Evolutionary conservation across 306 rosid species (phyloP).

Genomic region (Trifolium pratense): DNA sequence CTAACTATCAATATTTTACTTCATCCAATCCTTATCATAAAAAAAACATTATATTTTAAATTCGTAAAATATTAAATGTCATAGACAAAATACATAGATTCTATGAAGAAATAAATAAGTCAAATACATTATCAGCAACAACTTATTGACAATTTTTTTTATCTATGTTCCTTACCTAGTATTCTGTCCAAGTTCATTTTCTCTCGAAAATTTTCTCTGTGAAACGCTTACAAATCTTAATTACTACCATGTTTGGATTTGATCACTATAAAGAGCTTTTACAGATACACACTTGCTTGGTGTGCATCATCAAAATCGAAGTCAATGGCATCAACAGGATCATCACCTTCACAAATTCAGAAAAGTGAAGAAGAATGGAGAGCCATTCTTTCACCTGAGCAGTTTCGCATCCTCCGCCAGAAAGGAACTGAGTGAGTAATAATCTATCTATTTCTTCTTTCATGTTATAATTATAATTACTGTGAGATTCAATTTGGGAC

Average conservation of each 20-base stretch:
- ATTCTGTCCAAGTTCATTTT: conserved; percentile 5
- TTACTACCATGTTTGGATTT: background rate
- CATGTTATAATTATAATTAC: background rate
- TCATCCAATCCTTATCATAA: too few species aligned
- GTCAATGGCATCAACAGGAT: conserved; percentile 4
- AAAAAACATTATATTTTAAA: too few species aligned
- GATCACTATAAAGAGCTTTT: background rate
- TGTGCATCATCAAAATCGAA: background rate
- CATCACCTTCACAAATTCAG: background rate
- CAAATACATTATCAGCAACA: too few species aligned
- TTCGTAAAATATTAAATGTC: too few species aligned
- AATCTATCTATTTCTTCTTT: conserved; percentile 17
- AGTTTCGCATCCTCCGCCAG: conserved; percentile 81
- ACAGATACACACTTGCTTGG: background rate
- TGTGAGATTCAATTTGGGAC: background rate
- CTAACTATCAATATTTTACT: too few species aligned
- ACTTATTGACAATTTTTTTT: too few species aligned
- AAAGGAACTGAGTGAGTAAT: conserved; percentile 77
- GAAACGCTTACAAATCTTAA: background rate
- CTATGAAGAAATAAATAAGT: too few species aligned
- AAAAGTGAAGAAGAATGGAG: conserved; percentile 20
- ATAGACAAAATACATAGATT: too few species aligned
- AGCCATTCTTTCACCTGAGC: conserved; percentile 77
- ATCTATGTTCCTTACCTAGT: background rate
- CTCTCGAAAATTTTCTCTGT: background rate